Base-by-base conservation (phyloP, 257 asterid genomes). In the Cruciata laevipes region DNA sequence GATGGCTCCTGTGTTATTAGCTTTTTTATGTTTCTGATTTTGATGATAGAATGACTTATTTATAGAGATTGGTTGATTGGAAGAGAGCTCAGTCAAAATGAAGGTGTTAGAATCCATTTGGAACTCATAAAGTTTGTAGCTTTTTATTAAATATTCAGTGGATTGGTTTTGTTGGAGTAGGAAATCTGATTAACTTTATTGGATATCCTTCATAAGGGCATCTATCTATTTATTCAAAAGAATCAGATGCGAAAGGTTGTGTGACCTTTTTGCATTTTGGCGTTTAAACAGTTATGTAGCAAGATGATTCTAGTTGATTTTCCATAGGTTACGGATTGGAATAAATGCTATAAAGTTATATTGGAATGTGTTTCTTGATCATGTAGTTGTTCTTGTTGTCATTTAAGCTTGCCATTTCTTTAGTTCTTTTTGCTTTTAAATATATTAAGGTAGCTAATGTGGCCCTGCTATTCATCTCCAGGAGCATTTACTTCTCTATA, bases 401-500 rank as follows among this genome's bases (percentile, higher is more conserved):
- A 65, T 14, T 18, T 53, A 53, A 20, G 60, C 52, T 42, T 66
- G 18, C 20, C 63, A 32, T 67, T 52, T 12, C 32, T 1, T 18
- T 21, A 33, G 42, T 57, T 44, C 24, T 65, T 44, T 63, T 57
- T 57, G 67, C 51, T 40, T 42, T 42, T 47, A 32, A 66, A 18
- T 66, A 25, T 5, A 42, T 60, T 47, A 2, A 23, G 5, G 25
- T 24, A 40, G 24, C 27, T 25, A 32, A 24, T 37, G 13, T 55
- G 33, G 16, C 38, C 60, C 33, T 13, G 56, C 20, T 44, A 58
- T 44, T 73, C 71, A 58, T 66, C 53, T 44, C 7, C 32, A 73
- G 67, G 71, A 47, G 17, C 3, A 24, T 67, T 32, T 16, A 3
- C 35, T 47, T 31, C 35, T 17, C 17, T 18, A 44, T 42, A 21